Conservation (phyloP, 352 stramenopile genomes). For the Pythium brassicae region DNA sequence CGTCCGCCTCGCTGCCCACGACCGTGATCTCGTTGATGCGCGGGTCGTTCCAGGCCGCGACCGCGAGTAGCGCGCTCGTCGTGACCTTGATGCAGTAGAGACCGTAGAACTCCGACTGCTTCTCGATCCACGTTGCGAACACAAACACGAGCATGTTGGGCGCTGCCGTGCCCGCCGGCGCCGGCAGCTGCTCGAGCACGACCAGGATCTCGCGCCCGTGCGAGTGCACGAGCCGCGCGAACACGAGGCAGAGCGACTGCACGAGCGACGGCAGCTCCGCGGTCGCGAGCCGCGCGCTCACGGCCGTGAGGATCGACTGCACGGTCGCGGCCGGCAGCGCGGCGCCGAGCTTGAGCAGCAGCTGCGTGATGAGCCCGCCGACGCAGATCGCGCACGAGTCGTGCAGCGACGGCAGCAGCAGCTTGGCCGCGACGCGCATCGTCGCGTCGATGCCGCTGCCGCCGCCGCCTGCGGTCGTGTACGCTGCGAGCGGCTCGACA, state of each 20-base stretch:
- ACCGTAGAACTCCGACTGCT: constrained; percentile 80
- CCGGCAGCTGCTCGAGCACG: constrained; percentile 62
- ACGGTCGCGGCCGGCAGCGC: constrained; percentile 57
- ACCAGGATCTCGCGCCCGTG: constrained; percentile 65
- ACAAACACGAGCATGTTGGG: constrained; percentile 77
- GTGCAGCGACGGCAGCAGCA: constrained; percentile 59
- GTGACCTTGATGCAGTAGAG: constrained; percentile 84
- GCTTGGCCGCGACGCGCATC: constrained; percentile 61
- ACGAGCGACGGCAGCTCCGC: constrained; percentile 71
- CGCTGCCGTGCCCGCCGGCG: constrained; percentile 17
- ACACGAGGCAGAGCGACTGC: constrained; percentile 81
- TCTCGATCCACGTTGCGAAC: constrained; percentile 78
- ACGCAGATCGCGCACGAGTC: constrained; percentile 71
- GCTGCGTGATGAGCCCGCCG: constrained; percentile 76
- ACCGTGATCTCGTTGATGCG: constrained; percentile 65
- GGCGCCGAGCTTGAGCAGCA: constrained; percentile 63
- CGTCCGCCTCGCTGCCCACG: constrained; percentile 41
- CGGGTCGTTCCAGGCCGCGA: constrained; percentile 70
- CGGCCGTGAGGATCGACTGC: constrained; percentile 71
- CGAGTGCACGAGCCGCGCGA: constrained; percentile 72
- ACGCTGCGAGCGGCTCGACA: constrained; percentile 53
- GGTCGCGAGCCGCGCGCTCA: constrained; percentile 55
- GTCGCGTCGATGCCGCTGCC: constrained; percentile 60
- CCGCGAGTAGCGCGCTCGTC: constrained; percentile 66
- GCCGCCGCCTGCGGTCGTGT: constrained; percentile 32